Percentiles rank a stretch among this genome's conserved stretches.
These are phyloP conservation scores for Schoenoplectus triqueter DNA, from an alignment of 202 grass and related monocot genomes.

Conservation along the genomic window DNA sequence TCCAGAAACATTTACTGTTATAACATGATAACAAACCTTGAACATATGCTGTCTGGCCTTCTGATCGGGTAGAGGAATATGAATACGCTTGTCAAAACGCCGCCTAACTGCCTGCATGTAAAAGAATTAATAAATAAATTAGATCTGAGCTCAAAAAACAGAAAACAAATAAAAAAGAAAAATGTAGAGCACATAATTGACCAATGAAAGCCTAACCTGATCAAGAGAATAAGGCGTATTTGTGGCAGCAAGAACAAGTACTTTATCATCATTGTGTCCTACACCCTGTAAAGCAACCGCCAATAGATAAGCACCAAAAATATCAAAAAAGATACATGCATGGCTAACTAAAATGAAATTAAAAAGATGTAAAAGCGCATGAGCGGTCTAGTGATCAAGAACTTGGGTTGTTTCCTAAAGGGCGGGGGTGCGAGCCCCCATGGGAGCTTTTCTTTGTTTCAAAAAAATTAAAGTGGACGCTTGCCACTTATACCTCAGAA, in stretches of 20 bases:
- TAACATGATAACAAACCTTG: slow-evolving; percentile 55
- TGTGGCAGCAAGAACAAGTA: slow-evolving; percentile 92
- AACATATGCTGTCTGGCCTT: slow-evolving; percentile 97
- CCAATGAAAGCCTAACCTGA: slow-evolving; percentile 57
- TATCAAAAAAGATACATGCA: neutral
- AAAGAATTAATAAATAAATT: slow-evolving; percentile 29
- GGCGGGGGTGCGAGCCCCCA: no score
- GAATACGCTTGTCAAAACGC: slow-evolving; percentile 90
- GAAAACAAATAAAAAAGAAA: slow-evolving; percentile 14
- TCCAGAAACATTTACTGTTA: neutral
- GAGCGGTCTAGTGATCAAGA: no score
- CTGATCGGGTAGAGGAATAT: slow-evolving; percentile 89
- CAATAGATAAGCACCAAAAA: neutral
- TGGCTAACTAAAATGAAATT: neutral
- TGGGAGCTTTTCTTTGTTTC: no score
- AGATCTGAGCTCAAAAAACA: neutral
- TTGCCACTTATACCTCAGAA: neutral
- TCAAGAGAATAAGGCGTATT: slow-evolving; percentile 95
- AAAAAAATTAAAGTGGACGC: no score
- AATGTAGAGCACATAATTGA: slow-evolving; percentile 24
- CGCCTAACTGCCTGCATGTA: slow-evolving; percentile 75
- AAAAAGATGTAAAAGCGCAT: no score
- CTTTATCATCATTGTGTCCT: slow-evolving; percentile 97
- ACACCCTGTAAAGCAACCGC: slow-evolving; percentile 62
- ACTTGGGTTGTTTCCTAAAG: no score